Percentiles rank a stretch among this genome's conserved stretches.
phyloP scores from a whole-genome alignment of 345 rosid species.

The Populus tremula region DNA sequence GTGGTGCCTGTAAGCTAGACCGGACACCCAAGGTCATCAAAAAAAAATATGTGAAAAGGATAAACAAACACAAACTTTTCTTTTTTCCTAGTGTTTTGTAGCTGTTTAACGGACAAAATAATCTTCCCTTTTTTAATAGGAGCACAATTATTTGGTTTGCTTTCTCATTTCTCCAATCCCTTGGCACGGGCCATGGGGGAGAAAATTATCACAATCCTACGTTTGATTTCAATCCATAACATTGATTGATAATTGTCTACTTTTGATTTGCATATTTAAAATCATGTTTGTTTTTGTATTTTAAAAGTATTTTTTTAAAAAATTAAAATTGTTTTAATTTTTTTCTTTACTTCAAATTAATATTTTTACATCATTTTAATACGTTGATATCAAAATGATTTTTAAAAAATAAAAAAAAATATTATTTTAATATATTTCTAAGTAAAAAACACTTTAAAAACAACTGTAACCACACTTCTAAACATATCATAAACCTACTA shows the following conservation, averaged over 20 bases:
- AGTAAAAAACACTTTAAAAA: no score
- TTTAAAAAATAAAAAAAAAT: no score
- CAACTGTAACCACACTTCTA: no score
- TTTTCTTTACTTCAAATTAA: no score
- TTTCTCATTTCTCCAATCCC: slow-evolving; percentile 2
- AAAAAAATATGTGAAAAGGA: not conserved
- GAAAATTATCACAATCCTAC: slow-evolving; percentile 28
- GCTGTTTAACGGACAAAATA: not conserved
- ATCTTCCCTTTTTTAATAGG: not conserved
- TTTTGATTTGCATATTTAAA: slow-evolving; percentile 24
- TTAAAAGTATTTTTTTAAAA: no score
- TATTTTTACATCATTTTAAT: no score
- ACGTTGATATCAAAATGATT: no score
- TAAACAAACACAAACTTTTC: not conserved
- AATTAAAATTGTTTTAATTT: no score
- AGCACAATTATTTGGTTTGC: slow-evolving; percentile 1
- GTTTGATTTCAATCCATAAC: slow-evolving; percentile 28
- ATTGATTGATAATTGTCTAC: slow-evolving; percentile 32
- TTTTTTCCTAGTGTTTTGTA: slow-evolving; percentile 10
- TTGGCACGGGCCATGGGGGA: slow-evolving; percentile 18
- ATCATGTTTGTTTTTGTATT: no score
- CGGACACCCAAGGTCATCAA: no score
- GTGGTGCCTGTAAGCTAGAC: no score
- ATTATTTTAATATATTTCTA: no score
- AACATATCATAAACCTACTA: not conserved